Base-by-base conservation (phyloP, 306 rosid genomes). In the Delonix regia region DNA sequence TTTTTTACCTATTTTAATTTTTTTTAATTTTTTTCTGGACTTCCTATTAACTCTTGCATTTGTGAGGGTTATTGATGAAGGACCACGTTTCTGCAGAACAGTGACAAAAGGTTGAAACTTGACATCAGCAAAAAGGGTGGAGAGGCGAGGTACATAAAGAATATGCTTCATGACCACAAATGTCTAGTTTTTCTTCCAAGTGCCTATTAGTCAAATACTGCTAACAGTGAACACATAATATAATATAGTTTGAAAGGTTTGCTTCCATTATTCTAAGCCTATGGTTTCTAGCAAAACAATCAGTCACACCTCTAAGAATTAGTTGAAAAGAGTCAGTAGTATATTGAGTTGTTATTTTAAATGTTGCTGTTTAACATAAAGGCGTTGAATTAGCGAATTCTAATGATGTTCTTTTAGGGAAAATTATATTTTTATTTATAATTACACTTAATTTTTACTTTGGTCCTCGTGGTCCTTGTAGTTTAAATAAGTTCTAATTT, bases 41-140 rank as follows among this genome's bases (percentile, higher is more conserved):
- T 36, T 36, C 39, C 39, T 36, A 36, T 36, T 36, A 6, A 36
- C 5, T 30, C 2, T 30, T 1, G 39, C 39, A 15, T 14, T 25
- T 65, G 55, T 27, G 73, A 57, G 39, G 48, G 30, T 11, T 57
- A 16, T 48, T 11, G 57, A 69, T 55, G 15, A 36, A 73, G 83
- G 90, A 84, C 84, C 87, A 84, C 84, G 76, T 65, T 71, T 51
- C 57, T 62, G 56, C 76, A 82, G 25, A 62, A 33, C 28, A 66
- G 52, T 45, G 24, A 51, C 6, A 51, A 36, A 57, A 30, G 28
- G 44, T 18, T 34, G 11, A 63, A n/a, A 63, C 21, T 16, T 30
- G 60, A 49, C 41, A 49, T 48, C 44, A 79, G 28, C 18, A n/a
- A 60, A 65, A 55, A 45, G 45, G 45, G 81, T 78, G 68, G 56